Conservation (phyloP, 2,329 filamentous ascomycete genomes). For the Aspergillus nomiae region DNA sequence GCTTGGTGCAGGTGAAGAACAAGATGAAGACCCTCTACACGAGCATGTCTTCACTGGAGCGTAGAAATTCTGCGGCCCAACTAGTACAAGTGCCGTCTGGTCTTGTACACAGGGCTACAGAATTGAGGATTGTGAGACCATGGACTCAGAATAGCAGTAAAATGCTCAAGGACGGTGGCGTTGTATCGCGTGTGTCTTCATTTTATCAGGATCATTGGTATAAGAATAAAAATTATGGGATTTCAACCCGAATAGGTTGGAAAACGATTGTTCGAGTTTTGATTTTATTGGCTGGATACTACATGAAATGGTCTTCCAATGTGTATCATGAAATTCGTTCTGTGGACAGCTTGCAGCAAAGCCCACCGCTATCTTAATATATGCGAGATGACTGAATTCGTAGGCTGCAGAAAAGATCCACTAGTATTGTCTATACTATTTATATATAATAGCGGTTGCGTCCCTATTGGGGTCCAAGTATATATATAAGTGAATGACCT, state of each 20-base stretch:
- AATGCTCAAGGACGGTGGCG: not conserved
- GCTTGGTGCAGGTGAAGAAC: conserved; percentile 35
- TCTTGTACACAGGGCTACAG: not conserved
- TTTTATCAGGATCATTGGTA: not conserved
- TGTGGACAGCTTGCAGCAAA: conserved; percentile 14
- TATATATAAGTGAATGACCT: not conserved
- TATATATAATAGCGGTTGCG: not conserved
- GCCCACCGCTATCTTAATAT: not conserved
- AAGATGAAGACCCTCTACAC: conserved; percentile 38
- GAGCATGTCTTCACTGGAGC: conserved; percentile 23
- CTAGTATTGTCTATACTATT: not conserved
- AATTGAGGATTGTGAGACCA: not conserved
- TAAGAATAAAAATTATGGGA: not conserved
- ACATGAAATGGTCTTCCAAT: not conserved
- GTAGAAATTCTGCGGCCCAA: not conserved
- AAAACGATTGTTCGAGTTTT: not conserved
- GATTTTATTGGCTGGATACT: not conserved
- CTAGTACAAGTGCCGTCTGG: not conserved
- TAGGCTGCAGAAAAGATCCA: not conserved
- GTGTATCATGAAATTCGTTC: not conserved
- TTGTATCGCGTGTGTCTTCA: not conserved
- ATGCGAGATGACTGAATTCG: not conserved
- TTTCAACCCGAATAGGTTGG: not conserved
- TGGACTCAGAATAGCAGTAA: not conserved
- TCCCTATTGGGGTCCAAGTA: not conserved